Evolutionary conservation across 768 basidiomycete genomes (phyloP), one percentile per base, ranked within the genome.

Genomic region (Leccinum olivaceopallidum): DNA sequence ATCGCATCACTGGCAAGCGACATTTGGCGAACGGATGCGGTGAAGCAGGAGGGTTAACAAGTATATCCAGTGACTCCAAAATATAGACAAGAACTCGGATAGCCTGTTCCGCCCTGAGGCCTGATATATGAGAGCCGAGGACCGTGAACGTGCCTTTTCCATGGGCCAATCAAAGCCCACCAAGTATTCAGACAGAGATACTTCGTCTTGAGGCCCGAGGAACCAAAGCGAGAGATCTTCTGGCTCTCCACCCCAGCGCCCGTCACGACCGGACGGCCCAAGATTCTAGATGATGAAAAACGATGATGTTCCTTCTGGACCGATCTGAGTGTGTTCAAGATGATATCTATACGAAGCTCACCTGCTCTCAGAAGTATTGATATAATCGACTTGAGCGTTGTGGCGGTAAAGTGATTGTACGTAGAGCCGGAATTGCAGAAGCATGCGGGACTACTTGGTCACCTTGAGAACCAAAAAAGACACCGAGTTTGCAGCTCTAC

Each of bases 1-100:
- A 52, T 63, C 67, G 66, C 57, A 66, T 67, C 28, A 30, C 28
- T 30, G 28, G 28, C 67, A 56, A 48, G 28, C 39, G 7, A 36
- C 39, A 42, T 13, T 22, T 16, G 36, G 47, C 53, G 56, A 24
- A 42, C 26, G 51, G 56, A 48, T 39, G 49, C 42, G 47, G 37
- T 49, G 18, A 18, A 52, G 44, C 16, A 2, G 32, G 0, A 49
- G 24, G 28, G 49, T 20, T 42, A 18, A 64, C 13, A 42, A 18
- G 18, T 42, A 66, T 66, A 63, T 53, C 0, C 26, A 63, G 32
- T 10, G 28, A 42, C 47, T 16, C 10, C 26, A 22, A 26, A 32
- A 51, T 57, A 62, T 55, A 34, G 34, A 42, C 26, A 26, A 61
- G 51, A 30, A 44, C 12, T 36, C 10, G 22, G 52, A 44, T 53